A percentile compares a stretch with the other conserved stretches of the same genome.
phyloP scores from a whole-genome alignment of 352 stramenopile species.

The Globisporangium cylindrosporum region DNA sequence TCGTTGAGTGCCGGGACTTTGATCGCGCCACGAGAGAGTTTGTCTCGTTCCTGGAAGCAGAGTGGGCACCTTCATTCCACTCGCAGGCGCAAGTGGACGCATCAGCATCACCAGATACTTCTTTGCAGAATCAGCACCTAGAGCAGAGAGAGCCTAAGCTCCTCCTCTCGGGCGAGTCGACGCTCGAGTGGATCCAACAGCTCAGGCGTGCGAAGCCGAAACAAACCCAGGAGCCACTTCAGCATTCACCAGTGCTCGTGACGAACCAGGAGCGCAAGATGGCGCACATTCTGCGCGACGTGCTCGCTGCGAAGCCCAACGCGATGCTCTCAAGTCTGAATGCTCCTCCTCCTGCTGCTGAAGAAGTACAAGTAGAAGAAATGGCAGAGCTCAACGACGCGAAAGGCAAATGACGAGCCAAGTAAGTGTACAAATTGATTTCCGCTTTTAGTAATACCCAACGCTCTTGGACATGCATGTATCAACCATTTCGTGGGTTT shows the following conservation, averaged over 20 bases:
- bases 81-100: background rate
- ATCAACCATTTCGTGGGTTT: background rate
- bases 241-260: conserved; percentile 15
- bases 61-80: conserved; percentile 8
- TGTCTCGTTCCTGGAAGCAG: conserved; percentile 22
- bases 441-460: background rate
- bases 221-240: background rate
- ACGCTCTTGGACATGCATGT: background rate
- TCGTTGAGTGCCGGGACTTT: conserved; percentile 56
- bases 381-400: background rate
- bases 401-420: too few relatives aligned
- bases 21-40: conserved; percentile 35
- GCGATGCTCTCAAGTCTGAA: conserved; percentile 20
- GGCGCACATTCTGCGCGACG: conserved; percentile 30
- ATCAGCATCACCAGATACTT: background rate
- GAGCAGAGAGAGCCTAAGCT: background rate
- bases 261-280: conserved; percentile 29
- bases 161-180: conserved; percentile 19
- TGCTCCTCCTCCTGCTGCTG: background rate
- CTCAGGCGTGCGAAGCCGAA: conserved; percentile 12
- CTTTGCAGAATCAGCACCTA: background rate
- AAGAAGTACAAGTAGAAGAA: background rate
- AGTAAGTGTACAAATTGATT: background rate
- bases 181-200: conserved; percentile 20
- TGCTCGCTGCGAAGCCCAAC: conserved; percentile 44